Conservation (phyloP, 306 rosid species). For the Inga oerstediana region DNA sequence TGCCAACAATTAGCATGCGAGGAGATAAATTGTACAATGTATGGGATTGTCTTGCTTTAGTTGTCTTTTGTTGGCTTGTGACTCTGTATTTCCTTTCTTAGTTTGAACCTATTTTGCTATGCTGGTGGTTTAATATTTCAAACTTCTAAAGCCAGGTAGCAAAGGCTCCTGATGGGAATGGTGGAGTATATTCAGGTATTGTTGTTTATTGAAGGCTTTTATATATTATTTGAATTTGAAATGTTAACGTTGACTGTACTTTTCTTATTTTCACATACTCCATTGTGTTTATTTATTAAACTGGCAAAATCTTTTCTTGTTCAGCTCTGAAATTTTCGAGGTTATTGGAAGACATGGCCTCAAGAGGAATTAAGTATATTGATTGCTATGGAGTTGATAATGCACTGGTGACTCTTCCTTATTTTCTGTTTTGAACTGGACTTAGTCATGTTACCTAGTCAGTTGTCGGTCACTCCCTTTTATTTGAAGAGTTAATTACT, state of each 20-base stretch:
- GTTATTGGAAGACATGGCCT: conserved; percentile 92
- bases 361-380: conserved; percentile 81
- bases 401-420: conserved; percentile 68
- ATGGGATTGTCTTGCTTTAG: conserved; percentile 10
- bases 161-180: conserved; percentile 97
- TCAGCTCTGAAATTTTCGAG: conserved; percentile 82
- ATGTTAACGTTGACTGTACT: conserved; percentile 25
- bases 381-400: conserved; percentile 99
- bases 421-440: conserved; percentile 27
- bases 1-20: conserved; percentile 7
- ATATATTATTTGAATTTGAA: conserved; percentile 20
- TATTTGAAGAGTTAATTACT: conserved; percentile 38
- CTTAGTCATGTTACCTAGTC: conserved; percentile 22
- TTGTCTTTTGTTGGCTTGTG: conserved; percentile 19
- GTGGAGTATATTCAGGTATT: conserved; percentile 93
- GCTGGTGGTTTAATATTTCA: conserved; percentile 37
- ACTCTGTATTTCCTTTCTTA: conserved; percentile 28
- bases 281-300: conserved; percentile 6
- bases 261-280: conserved; percentile 17
- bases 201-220: conserved; percentile 3
- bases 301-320: conserved; percentile 5
- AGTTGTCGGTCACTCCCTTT: conserved; percentile 14
- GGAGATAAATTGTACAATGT: conserved; percentile 18
- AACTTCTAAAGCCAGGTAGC: conserved; percentile 79
- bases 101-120: conserved; percentile 28